Conservation (phyloP, 768 basidiomycete genomes). For the Suillus americanus region DNA sequence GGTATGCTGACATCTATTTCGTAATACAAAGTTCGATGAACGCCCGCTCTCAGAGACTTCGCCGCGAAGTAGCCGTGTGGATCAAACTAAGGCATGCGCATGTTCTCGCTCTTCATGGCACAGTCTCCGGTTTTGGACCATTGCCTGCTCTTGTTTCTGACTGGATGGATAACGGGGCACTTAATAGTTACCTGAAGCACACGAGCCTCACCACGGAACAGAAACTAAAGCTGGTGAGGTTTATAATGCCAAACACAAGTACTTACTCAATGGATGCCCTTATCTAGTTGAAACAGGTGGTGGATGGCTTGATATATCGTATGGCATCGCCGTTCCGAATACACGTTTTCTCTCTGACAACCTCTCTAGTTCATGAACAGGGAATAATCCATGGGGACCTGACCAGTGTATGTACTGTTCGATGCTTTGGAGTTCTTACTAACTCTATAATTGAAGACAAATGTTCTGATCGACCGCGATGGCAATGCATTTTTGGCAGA, state of each 20-base stretch:
- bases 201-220: not conserved
- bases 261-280: not conserved
- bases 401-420: not conserved
- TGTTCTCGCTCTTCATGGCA: not conserved
- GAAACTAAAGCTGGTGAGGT: not conserved
- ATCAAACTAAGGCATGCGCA: not conserved
- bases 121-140: not conserved
- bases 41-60: not conserved
- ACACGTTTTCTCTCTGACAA: not conserved
- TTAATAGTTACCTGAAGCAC: not conserved
- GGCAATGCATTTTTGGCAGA: not conserved
- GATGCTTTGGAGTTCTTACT: not conserved
- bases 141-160: not conserved
- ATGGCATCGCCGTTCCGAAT: not conserved
- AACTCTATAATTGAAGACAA: not conserved
- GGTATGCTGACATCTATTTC: not conserved
- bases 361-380: not conserved
- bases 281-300: not conserved
- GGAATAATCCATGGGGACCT: not conserved
- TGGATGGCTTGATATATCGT: not conserved
- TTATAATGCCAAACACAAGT: not conserved
- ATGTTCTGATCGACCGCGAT: not conserved
- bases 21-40: not conserved
- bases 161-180: slow-evolving; percentile 1
- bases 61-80: not conserved